Evolutionary conservation across 2,329 filamentous ascomycete genomes (phyloP), one percentile per base, ranked within the genome.

Genomic region (Talaromyces albobiverticillius): DNA sequence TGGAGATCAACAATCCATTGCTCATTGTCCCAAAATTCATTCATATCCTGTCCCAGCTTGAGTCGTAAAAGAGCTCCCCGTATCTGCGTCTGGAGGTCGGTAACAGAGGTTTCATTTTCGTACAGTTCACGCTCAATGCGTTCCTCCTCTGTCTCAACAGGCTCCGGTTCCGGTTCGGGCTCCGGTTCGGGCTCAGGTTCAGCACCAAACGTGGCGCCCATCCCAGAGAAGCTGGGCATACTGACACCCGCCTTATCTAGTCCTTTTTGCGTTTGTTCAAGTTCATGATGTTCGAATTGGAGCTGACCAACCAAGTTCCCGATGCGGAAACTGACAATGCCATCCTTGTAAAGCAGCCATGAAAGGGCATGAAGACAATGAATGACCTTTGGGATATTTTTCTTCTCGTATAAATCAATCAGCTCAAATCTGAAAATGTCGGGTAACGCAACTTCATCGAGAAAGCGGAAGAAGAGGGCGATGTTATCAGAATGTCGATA

Each of bases 311-410:
- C 90, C 41, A 99, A 79, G 65, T 99, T 99, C 14, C 93, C 94
- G 65, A 99, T 99, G 8, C 92, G 86, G 71, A 99, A 97, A 66
- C 92, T 88, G 36, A 97, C 88, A 59, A 97, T 90, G 1, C 94
- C 93, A 70, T 96, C 94, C 46, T 94, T 87, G 72, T 90, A 96
- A 10, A 99, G 79, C n/a, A 99, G 80, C 91, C 93, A 99, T 69
- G 93, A 97, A 16, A 99, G 78, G 0, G 94, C 94, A 66, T 99
- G 94, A 50, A 99, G 94, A 68, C 94, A 99, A 75, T 99, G 95
- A 58, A 99, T 99, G 68, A 97, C 95, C 71, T 97, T 99, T 3
- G 94, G 94, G 1, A 97, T 95, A 65, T 99, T 99, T 75, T 99
- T 99, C 79, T 97, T 99, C 73, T 99, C 95, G 76, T 99, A 99